Evolutionary conservation across 2,329 filamentous ascomycete genomes (phyloP).

Genomic region (Emmonsiellopsis sp.): DNA sequence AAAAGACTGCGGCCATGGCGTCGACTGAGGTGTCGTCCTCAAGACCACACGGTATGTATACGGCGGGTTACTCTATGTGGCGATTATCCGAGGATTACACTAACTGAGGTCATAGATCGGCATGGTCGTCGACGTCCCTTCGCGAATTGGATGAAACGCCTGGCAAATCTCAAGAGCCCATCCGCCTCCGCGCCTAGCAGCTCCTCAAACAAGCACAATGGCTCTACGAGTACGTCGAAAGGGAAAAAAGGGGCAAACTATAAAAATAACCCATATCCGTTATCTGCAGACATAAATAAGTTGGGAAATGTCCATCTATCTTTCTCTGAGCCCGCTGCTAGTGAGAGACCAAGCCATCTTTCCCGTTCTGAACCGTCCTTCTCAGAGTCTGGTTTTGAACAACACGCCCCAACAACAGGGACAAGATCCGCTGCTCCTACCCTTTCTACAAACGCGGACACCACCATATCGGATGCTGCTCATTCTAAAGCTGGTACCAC

Average conservation of each 20-base stretch:
- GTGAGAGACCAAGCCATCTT: conserved; percentile 39
- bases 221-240: conserved; percentile 18
- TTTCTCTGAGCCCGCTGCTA: conserved; percentile 44
- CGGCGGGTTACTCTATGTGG: neutral
- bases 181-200: conserved; percentile 44
- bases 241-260: conserved; percentile 52
- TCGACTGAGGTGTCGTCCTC: conserved; percentile 27
- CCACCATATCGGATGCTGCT: conserved; percentile 61
- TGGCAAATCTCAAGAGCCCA: conserved; percentile 74
- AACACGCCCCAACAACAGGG: conserved; percentile 50
- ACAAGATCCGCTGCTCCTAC: conserved; percentile 69
- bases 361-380: conserved; percentile 53
- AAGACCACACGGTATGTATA: conserved; percentile 34
- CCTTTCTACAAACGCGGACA: conserved; percentile 72
- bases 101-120: conserved; percentile 44
- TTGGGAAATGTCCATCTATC: conserved; percentile 36
- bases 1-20: conserved; percentile 21
- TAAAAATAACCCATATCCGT: conserved; percentile 86
- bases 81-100: conserved; percentile 4
- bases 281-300: conserved; percentile 55
- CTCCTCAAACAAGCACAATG: conserved; percentile 29
- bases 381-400: conserved; percentile 51
- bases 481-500: conserved; percentile 75
- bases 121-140: conserved; percentile 74
- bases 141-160: conserved; percentile 85